Evolutionary conservation across 2,329 filamentous ascomycete genomes (phyloP).

Genomic region (Lecanicillium sp.): DNA sequence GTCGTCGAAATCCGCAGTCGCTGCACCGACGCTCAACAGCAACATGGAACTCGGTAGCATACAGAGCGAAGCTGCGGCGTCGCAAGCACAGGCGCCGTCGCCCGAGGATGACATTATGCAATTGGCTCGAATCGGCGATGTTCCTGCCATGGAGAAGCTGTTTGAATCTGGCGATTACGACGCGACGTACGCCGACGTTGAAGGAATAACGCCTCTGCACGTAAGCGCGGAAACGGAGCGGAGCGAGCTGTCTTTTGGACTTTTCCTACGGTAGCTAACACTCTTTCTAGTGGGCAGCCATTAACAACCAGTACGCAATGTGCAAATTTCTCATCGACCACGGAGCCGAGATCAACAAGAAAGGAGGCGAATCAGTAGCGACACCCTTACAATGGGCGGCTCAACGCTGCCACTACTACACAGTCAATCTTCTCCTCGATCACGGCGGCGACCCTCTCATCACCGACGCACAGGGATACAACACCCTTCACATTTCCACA

Average conservation of each 20-base stretch:
- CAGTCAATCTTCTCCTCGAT: conserved; percentile 84
- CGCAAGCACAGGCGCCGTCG: conserved; percentile 8
- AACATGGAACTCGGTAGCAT: conserved; percentile 48
- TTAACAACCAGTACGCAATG: conserved; percentile 97
- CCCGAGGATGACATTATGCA: conserved; percentile 86
- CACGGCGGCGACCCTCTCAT: conserved; percentile 88
- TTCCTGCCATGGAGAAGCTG: conserved; percentile 78
- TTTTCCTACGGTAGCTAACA: conserved; percentile 12
- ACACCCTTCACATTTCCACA: conserved; percentile 92
- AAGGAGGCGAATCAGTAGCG: conserved; percentile 89
- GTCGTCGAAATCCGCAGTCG: conserved; percentile 43
- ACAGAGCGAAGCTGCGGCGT: conserved; percentile 26
- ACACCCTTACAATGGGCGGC: conserved; percentile 96
- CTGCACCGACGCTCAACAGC: conserved; percentile 47
- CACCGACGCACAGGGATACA: conserved; percentile 93
- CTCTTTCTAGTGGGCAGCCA: conserved; percentile 77
- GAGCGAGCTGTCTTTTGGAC: too few relatives aligned
- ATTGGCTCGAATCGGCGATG: conserved; percentile 79
- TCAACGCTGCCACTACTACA: conserved; percentile 93
- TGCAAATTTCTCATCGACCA: conserved; percentile 84
- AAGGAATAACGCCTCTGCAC: conserved; percentile 93
- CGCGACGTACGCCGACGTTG: conserved; percentile 76
- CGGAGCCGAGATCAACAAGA: conserved; percentile 87
- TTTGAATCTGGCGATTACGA: conserved; percentile 77
- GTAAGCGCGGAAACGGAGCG: too few relatives aligned